Base-by-base conservation (phyloP, 192 early-diverging fungal species). In the Linnemannia schmuckeri region DNA sequence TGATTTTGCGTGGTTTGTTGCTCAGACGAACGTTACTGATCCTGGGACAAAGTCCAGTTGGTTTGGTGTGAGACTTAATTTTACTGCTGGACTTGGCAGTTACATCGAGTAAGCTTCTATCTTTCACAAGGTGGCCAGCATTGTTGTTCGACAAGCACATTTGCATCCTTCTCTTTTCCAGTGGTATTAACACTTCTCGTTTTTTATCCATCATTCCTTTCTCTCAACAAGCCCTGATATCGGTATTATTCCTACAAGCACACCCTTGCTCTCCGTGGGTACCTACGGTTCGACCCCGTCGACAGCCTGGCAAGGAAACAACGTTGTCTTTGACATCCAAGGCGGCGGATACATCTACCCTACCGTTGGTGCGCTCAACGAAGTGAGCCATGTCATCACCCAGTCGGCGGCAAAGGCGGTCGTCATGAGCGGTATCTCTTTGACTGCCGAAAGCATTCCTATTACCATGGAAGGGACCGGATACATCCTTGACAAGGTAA, bases 401-500 rank as follows among this genome's bases (percentile, higher is more conserved):
- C 61, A 30, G n/a, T 27, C 61, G 30, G 61, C 30, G 9, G 30
- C 30, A 66, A 66, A 12, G 61, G 33, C 61, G 13, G 61, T 66
- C 1, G 30, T 1, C 3, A 66, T 66, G 61, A 66, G 27, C 27
- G 61, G 61, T 15, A 66, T 66, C 27, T 33, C 30, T 4, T 15
- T 66, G 30, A 35, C 30, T 15, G 10, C 61, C 13, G 30, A 66
- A 13, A 30, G 27, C 15, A 33, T 66, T 24, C 61, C 61, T 66
- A 12, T 66, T 15, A 66, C 61, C 9, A 66, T 66, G 30, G 61
- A 66, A 3, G 4, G 3, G 7, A 66, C 61, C 61, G 61, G 61
- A 13, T 66, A 66, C 27, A 66, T 63, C n/a, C 61, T 63, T 63
- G 61, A 63, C 30, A 63, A 63, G 61, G 61, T 63, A 63, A 63